Percentiles rank a stretch among this genome's conserved stretches.
phyloP scores from a whole-genome alignment of 2,329 filamentous ascomycete genomes.

The Fusarium sp. region DNA sequence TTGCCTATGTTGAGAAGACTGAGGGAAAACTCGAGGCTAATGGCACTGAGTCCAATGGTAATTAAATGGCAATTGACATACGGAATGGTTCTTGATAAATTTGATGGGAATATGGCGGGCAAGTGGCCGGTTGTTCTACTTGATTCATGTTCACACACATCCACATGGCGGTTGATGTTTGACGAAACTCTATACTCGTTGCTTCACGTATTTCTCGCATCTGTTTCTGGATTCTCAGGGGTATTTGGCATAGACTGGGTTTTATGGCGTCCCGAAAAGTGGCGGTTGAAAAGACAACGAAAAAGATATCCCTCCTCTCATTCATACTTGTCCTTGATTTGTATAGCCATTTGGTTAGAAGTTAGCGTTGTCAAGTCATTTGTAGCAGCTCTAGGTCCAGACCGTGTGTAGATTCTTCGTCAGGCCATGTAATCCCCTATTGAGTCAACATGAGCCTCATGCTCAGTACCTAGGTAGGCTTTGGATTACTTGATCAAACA shows the following conservation, averaged over 20 bases:
- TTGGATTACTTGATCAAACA: too few relatives aligned
- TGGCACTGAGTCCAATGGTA: constrained; percentile 34
- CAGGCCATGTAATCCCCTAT: neutral
- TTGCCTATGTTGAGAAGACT: constrained; percentile 80
- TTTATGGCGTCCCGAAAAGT: constrained; percentile 41
- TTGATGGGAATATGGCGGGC: neutral
- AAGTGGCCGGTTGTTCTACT: constrained; percentile 5
- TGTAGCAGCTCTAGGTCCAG: neutral
- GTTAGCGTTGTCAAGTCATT: neutral
- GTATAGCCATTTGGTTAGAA: neutral
- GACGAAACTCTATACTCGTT: constrained; percentile 19
- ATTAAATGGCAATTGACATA: constrained; percentile 16
- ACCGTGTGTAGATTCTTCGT: neutral
- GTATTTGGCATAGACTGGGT: constrained; percentile 38
- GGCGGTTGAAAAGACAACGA: constrained; percentile 32
- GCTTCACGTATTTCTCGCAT: constrained; percentile 37
- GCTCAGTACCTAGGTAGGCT: too few relatives aligned
- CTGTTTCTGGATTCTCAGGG: constrained; percentile 39
- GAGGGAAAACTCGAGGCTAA: constrained; percentile 71
- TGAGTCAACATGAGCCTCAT: neutral
- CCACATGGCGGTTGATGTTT: constrained; percentile 19
- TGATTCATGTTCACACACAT: constrained; percentile 8
- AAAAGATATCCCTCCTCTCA: constrained; percentile 24
- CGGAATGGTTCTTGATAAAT: neutral
- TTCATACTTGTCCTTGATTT: neutral